These are phyloP conservation scores for Phialocephala sp. DNA, from an alignment of 2,329 filamentous ascomycete species.

Conservation along the genomic window DNA sequence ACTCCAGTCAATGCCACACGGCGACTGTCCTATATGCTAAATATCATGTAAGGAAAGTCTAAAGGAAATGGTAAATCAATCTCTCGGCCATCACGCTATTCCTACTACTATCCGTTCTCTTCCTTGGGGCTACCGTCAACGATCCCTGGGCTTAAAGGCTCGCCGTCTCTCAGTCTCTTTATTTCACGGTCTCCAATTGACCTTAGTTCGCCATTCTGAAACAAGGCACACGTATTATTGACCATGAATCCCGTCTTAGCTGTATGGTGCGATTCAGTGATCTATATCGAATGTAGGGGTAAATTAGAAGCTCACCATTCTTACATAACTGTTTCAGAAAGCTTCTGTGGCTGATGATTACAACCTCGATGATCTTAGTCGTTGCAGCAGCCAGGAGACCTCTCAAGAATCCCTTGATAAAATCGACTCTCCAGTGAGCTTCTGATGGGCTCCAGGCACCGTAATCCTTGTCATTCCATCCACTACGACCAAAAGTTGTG, in stretches of 20 bases:
- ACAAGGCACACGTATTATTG: neutral
- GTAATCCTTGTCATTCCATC: neutral
- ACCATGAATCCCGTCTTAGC: slow-evolving; percentile 5
- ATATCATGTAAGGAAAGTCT: neutral
- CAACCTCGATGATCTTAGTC: neutral
- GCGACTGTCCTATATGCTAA: neutral
- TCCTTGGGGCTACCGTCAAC: neutral
- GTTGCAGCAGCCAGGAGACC: neutral
- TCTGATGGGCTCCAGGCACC: neutral
- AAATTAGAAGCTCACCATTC: neutral
- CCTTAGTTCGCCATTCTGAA: slow-evolving; percentile 4
- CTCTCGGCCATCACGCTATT: neutral
- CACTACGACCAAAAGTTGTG: neutral
- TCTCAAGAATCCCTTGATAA: slow-evolving; percentile 4
- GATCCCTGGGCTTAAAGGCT: neutral
- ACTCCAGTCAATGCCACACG: slow-evolving; percentile 1
- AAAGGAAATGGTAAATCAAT: neutral
- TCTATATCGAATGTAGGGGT: neutral
- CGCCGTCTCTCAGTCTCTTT: neutral
- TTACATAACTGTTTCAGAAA: neutral
- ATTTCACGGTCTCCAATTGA: slow-evolving; percentile 2
- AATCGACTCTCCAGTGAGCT: neutral
- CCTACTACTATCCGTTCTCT: neutral
- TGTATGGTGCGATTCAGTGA: neutral
- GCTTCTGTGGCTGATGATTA: neutral